A percentile compares a stretch with the other conserved stretches of the same genome.
Conservation (phyloP, 352 stramenopile species). For the Vaucheria bursata region DNA sequence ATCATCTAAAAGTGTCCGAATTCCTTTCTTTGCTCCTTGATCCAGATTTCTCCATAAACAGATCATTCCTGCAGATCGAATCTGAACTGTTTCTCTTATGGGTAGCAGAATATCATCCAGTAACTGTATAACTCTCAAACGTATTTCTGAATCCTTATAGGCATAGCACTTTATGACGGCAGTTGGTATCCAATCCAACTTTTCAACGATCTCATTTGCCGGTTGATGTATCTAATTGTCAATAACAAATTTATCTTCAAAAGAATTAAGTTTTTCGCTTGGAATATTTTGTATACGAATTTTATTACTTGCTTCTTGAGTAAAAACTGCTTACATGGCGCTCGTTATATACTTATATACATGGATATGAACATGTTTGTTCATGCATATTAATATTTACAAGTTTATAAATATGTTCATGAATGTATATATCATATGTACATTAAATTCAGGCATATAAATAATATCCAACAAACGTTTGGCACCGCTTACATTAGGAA, state of each 20-base stretch:
- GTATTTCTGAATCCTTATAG: slow-evolving; percentile 18
- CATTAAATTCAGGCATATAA: too few species aligned
- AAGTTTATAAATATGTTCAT: too few species aligned
- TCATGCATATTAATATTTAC: too few species aligned
- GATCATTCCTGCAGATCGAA: neutral
- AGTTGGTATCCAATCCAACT: slow-evolving; percentile 41
- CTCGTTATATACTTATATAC: too few species aligned
- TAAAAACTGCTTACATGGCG: too few species aligned
- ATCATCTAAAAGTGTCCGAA: neutral
- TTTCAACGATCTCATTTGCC: slow-evolving; percentile 32
- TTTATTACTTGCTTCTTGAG: too few species aligned
- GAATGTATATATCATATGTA: too few species aligned
- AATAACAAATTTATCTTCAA: too few species aligned
- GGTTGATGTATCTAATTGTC: slow-evolving; percentile 1
- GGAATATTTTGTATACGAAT: too few species aligned
- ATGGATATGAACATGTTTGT: too few species aligned
- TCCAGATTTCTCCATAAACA: neutral
- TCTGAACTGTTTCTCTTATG: slow-evolving; percentile 8
- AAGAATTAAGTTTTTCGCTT: too few species aligned
- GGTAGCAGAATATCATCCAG: slow-evolving; percentile 42
- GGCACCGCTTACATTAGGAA: neutral
- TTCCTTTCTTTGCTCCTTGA: neutral
- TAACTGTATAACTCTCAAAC: slow-evolving; percentile 17
- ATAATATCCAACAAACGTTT: too few species aligned
- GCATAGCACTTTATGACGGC: slow-evolving; percentile 30